Percentiles rank a stretch among this genome's conserved stretches.
These are phyloP conservation scores for Colletotrichum sp. DNA, from an alignment of 2,329 filamentous ascomycete genomes.

Conservation along the genomic window DNA sequence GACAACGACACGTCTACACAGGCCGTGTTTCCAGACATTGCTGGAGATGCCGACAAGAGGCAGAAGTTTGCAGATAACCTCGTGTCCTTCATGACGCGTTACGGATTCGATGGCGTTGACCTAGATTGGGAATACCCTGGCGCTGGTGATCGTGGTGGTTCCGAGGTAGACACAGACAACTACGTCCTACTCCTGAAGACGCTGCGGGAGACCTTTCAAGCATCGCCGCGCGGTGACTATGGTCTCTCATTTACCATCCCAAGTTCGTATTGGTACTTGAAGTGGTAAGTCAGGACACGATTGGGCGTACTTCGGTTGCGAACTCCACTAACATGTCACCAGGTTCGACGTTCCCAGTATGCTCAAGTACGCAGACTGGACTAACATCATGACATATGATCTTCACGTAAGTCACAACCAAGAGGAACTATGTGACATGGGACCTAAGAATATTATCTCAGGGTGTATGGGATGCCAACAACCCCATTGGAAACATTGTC, in stretches of 20 bases:
- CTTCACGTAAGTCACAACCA: background rate
- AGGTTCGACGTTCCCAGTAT: constrained; percentile 21
- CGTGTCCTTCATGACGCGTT: constrained; percentile 20
- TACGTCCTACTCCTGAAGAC: constrained; percentile 43
- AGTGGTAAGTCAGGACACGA: constrained; percentile 2
- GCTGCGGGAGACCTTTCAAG: constrained; percentile 28
- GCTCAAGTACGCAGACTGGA: constrained; percentile 28
- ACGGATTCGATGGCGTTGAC: constrained; percentile 24
- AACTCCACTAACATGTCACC: background rate
- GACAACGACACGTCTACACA: constrained; percentile 24
- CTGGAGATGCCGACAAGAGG: constrained; percentile 7
- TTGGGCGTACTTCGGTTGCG: background rate
- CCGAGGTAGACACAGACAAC: constrained; percentile 20
- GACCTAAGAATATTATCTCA: constrained; percentile 26
- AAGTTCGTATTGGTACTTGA: constrained; percentile 22
- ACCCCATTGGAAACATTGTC: constrained; percentile 30
- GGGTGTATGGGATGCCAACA: background rate
- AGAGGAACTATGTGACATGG: rapidly evolving
- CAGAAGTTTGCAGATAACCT: constrained; percentile 20
- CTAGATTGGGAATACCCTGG: constrained; percentile 30
- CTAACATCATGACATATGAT: constrained; percentile 39
- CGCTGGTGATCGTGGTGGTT: constrained; percentile 25
- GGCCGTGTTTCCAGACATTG: constrained; percentile 18
- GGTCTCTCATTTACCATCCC: constrained; percentile 20
- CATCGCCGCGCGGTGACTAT: background rate